These are phyloP conservation scores for Hymenoscyphus albidus DNA, from an alignment of 2,329 filamentous ascomycete species.

Conservation along the genomic window DNA sequence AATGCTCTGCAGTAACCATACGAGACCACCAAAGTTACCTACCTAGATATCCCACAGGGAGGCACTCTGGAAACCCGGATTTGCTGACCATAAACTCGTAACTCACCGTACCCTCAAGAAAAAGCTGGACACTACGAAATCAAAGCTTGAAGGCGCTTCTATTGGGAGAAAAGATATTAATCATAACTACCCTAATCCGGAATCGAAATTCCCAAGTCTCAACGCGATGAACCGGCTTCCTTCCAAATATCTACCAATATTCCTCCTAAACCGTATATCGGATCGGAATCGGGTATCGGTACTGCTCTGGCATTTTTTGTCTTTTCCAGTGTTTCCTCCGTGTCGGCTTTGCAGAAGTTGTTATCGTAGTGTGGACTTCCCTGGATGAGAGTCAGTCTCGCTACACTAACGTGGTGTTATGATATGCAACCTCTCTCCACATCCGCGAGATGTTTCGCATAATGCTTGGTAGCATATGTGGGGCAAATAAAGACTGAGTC, in stretches of 20 bases:
- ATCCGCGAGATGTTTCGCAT: not conserved
- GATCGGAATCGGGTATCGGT: conserved; percentile 21
- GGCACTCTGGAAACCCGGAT: too few species aligned
- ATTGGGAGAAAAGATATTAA: too few species aligned
- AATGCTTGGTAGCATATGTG: not conserved
- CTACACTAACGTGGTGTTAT: not conserved
- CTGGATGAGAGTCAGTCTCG: not conserved
- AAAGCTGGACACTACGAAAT: too few species aligned
- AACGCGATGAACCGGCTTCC: conserved; percentile 6
- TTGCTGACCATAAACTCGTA: too few species aligned
- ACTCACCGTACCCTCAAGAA: too few species aligned
- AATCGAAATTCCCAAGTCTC: not conserved
- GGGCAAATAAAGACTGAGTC: not conserved
- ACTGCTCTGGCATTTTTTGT: conserved; percentile 21
- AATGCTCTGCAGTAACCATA: too few species aligned
- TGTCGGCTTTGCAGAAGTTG: conserved; percentile 26
- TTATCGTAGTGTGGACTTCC: conserved; percentile 28
- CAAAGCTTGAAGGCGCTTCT: too few species aligned
- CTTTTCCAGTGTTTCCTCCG: conserved; percentile 21
- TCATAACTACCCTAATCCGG: too few species aligned
- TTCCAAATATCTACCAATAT: conserved; percentile 24
- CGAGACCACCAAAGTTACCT: too few species aligned
- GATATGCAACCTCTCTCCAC: not conserved
- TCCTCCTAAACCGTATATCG: conserved; percentile 22
- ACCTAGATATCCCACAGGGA: too few species aligned